Conservation (phyloP, 2,329 filamentous ascomycete genomes). For the Nothophoma quercina region DNA sequence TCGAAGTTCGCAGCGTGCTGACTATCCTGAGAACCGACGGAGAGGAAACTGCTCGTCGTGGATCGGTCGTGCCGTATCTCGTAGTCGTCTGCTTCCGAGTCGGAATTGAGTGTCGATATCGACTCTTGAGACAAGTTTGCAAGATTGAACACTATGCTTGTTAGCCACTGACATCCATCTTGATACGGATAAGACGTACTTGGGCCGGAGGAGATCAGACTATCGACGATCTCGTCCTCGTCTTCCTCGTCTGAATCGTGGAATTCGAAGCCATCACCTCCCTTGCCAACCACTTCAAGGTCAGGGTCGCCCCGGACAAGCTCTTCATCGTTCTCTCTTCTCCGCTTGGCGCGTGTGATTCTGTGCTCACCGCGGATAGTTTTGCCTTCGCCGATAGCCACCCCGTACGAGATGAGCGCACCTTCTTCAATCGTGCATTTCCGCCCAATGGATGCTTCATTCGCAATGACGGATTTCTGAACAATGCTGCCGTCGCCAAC, state of each 20-base stretch:
- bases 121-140: constrained; percentile 61
- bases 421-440: constrained; percentile 74
- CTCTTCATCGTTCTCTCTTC: constrained; percentile 53
- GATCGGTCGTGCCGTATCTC: constrained; percentile 63
- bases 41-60: constrained; percentile 75
- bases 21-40: constrained; percentile 70
- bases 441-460: constrained; percentile 74
- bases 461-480: constrained; percentile 77
- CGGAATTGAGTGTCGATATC: constrained; percentile 70
- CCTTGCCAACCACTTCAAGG: constrained; percentile 62
- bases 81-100: constrained; percentile 50
- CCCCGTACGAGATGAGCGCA: constrained; percentile 80
- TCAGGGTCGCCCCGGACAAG: constrained; percentile 53
- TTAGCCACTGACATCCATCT: constrained; percentile 18
- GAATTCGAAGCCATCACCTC: constrained; percentile 68
- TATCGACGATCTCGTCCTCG: constrained; percentile 62
- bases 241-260: constrained; percentile 66
- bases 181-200: constrained; percentile 32
- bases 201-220: constrained; percentile 47
- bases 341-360: constrained; percentile 57
- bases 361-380: constrained; percentile 53
- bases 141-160: constrained; percentile 58
- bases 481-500: constrained; percentile 79
- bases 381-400: constrained; percentile 71
- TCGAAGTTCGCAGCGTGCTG: constrained; percentile 73